Evolutionary conservation across 202 grass and related monocot genomes (phyloP).

Genomic region (Setaria italica): DNA sequence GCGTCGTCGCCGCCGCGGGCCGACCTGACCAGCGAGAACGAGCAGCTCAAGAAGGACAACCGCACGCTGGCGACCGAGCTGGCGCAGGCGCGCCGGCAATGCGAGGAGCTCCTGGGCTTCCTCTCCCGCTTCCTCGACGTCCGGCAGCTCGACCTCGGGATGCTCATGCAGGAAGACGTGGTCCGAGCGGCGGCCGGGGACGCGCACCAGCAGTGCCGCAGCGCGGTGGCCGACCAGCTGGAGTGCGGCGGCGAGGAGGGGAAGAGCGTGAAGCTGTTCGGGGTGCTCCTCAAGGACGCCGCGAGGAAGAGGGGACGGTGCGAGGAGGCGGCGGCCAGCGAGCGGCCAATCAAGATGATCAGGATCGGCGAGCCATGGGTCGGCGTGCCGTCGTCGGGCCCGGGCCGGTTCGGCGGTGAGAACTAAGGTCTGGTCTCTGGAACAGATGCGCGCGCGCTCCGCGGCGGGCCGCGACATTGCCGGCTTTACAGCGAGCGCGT

Average conservation of each 20-base stretch:
- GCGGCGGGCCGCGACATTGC: neutral
- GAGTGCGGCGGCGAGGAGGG: conserved; percentile 38
- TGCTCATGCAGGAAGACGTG: conserved; percentile 59
- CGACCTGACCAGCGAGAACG: conserved; percentile 61
- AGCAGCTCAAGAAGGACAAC: conserved; percentile 76
- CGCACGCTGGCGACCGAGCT: conserved; percentile 62
- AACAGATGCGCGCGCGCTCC: conserved; percentile 15
- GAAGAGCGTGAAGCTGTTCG: conserved; percentile 74
- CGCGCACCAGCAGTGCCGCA: conserved; percentile 1
- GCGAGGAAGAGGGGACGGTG: conserved; percentile 55
- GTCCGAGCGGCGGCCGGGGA: conserved; percentile 10
- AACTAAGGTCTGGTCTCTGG: conserved; percentile 32
- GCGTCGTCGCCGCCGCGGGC: conserved; percentile 47
- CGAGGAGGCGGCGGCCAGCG: conserved; percentile 54
- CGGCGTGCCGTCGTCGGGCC: conserved; percentile 44
- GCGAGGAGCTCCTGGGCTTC: conserved; percentile 73
- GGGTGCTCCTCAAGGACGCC: conserved; percentile 56
- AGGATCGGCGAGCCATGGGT: conserved; percentile 60
- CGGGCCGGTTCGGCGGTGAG: conserved; percentile 42
- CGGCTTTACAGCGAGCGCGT: neutral
- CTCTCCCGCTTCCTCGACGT: conserved; percentile 85
- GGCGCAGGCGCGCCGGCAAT: conserved; percentile 55
- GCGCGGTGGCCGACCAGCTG: neutral
- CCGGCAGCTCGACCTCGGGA: conserved; percentile 54
- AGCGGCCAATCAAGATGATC: conserved; percentile 70